Evolutionary conservation across 1,284 basidiomycete species (phyloP).

Genomic region (Irpex sp.): DNA sequence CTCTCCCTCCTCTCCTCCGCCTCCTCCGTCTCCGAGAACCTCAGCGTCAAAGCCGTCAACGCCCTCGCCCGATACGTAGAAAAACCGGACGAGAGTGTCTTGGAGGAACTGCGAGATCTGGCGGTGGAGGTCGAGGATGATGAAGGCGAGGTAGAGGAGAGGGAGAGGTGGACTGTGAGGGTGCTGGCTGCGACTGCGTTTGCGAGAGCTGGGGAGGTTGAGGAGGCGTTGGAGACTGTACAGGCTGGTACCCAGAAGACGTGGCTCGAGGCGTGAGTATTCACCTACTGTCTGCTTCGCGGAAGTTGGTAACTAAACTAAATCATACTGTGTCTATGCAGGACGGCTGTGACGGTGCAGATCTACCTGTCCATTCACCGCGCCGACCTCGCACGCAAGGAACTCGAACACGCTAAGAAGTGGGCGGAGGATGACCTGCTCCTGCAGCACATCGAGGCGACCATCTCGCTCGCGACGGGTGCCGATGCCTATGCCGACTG

Average conservation of each 20-base stretch:
- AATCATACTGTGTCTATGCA: conserved; percentile 25
- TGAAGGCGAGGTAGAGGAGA: conserved; percentile 55
- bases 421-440: conserved; percentile 89
- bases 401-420: conserved; percentile 74
- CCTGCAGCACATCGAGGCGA: conserved; percentile 85
- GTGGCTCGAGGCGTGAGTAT: conserved; percentile 80
- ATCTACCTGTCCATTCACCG: conserved; percentile 83
- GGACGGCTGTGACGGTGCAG: conserved; percentile 77
- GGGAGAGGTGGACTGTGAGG: conserved; percentile 66
- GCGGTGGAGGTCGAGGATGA: conserved; percentile 82
- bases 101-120: conserved; percentile 82
- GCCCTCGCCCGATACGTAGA: conserved; percentile 66
- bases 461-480: conserved; percentile 78
- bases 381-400: conserved; percentile 79
- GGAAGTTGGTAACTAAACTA: neutral
- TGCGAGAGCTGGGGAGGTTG: conserved; percentile 74
- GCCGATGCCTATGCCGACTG: conserved; percentile 67
- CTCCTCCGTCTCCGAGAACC: conserved; percentile 47
- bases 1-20: conserved; percentile 44
- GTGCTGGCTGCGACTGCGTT: conserved; percentile 84
- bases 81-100: conserved; percentile 45
- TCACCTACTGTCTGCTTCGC: neutral
- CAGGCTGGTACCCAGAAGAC: conserved; percentile 63
- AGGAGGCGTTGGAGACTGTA: conserved; percentile 88
- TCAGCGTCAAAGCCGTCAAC: conserved; percentile 65